Evolutionary conservation across 2,329 filamentous ascomycete species (phyloP), one percentile per base, ranked within the genome.

Genomic region (Coleophoma eucalyptorum): DNA sequence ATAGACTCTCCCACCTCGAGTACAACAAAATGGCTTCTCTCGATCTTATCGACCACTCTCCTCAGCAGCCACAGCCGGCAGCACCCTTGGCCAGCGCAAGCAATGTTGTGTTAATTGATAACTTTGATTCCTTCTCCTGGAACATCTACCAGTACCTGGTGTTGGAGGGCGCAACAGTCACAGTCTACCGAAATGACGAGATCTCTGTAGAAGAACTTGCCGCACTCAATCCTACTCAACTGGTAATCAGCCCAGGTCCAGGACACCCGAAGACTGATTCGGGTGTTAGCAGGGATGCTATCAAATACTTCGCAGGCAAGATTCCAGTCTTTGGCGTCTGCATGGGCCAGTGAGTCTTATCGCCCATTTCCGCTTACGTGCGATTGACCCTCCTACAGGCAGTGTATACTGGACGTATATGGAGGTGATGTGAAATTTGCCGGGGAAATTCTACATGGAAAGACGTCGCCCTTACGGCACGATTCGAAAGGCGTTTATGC

Each of bases 121-220:
- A 99, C 72, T 99, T 97, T 71, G 94, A 99, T 71, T 97, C 94
- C 3, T 99, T 99, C 70, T 97, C 93, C 52, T 99, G 92, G 90
- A 99, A 99, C 66, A 90, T 99, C 52, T 99, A 97, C 70, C 95
- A 99, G 70, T 99, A 99, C 65, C 83, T 99, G 1, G 87, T 93
- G 6, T 84, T 99, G n/a, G 94, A 97, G 69, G 94, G 94, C 32
- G 94, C 95, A 26, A 88, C 77, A 1, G 94, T 97, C 46, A 89
- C 86, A 4, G 94, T 99, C 18, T 89, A 85, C 71, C 84, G 94
- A 62, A 99, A 99, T 66, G 93, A 99, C 71, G 84, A 96, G 69
- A 85, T 97, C 60, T 86, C 87, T 0, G 71, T 99, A 5, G 84
- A 96, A 11, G 87, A 96, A 60, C 76, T 99, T 56, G 84, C 94